A percentile compares a stretch with the other conserved stretches of the same genome.
Evolutionary conservation across 179 eudicot species (phyloP).

Genomic region (Sideroxylon spinosum): DNA sequence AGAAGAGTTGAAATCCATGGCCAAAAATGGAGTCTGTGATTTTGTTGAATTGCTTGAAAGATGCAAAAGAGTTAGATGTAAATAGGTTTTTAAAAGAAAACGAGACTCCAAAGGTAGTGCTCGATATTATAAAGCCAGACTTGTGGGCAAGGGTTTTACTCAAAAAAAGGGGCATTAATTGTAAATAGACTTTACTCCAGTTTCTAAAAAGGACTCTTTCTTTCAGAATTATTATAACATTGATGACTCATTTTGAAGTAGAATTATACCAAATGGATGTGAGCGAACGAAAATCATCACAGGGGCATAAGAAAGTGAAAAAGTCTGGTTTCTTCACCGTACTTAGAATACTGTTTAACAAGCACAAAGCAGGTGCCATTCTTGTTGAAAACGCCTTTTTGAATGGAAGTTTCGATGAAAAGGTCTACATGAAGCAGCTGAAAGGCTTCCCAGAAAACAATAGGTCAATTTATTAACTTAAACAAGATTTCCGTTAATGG

Average conservation of each 20-base stretch:
- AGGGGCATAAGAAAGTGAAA: too few species aligned
- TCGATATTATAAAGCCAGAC: background rate
- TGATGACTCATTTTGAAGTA: constrained; percentile 8
- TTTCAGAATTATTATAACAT: constrained; percentile 8
- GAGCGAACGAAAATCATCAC: too few species aligned
- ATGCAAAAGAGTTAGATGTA: background rate
- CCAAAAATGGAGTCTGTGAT: background rate
- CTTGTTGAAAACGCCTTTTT: too few species aligned
- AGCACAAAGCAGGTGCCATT: too few species aligned
- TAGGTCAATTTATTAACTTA: constrained; percentile 18
- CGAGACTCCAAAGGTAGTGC: background rate
- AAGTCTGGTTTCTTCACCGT: too few species aligned
- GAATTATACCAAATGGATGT: constrained; percentile 18
- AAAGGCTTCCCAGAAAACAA: constrained; percentile 2
- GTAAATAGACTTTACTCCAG: background rate
- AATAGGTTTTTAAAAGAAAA: constrained; percentile 1
- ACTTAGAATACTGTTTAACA: too few species aligned
- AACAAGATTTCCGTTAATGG: constrained; percentile 10
- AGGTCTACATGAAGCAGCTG: constrained; percentile 8
- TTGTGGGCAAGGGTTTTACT: background rate
- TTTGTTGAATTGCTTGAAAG: background rate
- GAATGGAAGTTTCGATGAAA: background rate
- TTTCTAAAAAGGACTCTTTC: background rate
- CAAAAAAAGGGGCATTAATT: background rate
- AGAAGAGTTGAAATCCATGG: background rate